Percentiles rank a stretch among this genome's conserved stretches.
phyloP scores from a whole-genome alignment of 371 early-diverging fungal species.

The Rhizopus sp. region DNA sequence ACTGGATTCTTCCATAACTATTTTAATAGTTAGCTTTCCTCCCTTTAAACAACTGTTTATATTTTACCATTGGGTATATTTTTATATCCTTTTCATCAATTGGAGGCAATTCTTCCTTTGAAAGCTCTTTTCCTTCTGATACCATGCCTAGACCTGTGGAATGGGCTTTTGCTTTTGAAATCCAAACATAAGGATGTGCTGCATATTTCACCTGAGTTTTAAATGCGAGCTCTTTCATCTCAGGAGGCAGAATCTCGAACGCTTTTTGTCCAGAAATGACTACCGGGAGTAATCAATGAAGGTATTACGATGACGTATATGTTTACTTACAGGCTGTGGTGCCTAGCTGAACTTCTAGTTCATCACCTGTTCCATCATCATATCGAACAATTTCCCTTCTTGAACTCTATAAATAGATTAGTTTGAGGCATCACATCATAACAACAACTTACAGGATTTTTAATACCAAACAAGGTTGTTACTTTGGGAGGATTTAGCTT shows the following conservation, averaged over 20 bases:
- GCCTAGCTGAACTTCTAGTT: slow-evolving; percentile 49
- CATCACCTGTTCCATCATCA: slow-evolving; percentile 45
- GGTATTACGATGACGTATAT: background rate
- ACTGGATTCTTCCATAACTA: slow-evolving; percentile 57
- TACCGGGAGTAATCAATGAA: slow-evolving; percentile 6
- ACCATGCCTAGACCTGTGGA: slow-evolving; percentile 51
- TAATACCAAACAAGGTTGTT: slow-evolving; percentile 46
- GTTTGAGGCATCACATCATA: background rate
- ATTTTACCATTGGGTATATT: slow-evolving; percentile 50
- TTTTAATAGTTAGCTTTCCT: background rate
- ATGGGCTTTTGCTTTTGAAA: slow-evolving; percentile 45
- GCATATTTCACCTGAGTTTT: slow-evolving; percentile 53
- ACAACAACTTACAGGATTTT: slow-evolving; percentile 45
- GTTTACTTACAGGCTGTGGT: slow-evolving; percentile 51
- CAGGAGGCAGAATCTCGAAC: slow-evolving; percentile 48
- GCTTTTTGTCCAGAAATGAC: slow-evolving; percentile 54
- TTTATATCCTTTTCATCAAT: slow-evolving; percentile 45
- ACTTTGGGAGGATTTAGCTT: slow-evolving; percentile 49
- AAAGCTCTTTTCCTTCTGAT: slow-evolving; percentile 44
- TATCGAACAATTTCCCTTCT: slow-evolving; percentile 44
- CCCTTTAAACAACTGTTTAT: background rate
- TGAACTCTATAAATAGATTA: slow-evolving; percentile 28
- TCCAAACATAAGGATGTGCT: slow-evolving; percentile 54
- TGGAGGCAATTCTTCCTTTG: slow-evolving; percentile 38
- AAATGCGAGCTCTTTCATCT: slow-evolving; percentile 49